Conservation (phyloP, 805 yeast genomes). For the Spathaspora passalidarum region DNA sequence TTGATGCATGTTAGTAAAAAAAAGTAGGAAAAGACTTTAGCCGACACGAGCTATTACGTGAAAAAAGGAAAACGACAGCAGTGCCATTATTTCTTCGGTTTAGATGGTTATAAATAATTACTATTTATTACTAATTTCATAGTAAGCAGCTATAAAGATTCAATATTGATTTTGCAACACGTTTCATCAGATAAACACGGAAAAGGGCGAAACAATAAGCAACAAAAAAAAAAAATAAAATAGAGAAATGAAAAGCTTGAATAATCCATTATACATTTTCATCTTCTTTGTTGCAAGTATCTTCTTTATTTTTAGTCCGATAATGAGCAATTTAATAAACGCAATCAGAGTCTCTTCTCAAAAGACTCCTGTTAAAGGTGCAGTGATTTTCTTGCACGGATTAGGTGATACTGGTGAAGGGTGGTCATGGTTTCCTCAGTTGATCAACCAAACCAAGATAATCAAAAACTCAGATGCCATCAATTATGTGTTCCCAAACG, state of each 20-base stretch:
- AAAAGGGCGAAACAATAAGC: background rate
- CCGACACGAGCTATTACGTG: no score
- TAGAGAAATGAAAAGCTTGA: background rate
- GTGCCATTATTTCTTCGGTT: no score
- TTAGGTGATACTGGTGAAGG: slow-evolving; percentile 90
- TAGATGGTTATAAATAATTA: no score
- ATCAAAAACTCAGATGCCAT: slow-evolving; percentile 46
- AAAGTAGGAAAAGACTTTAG: no score
- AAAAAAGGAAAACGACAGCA: no score
- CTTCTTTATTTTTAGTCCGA: background rate
- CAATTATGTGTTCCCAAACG: slow-evolving; percentile 86
- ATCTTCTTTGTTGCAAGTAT: no score
- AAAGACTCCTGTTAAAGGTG: slow-evolving; percentile 38
- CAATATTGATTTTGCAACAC: no score
- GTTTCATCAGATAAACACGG: no score
- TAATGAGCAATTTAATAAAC: slow-evolving; percentile 2
- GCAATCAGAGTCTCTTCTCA: slow-evolving; percentile 20
- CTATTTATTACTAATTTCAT: no score
- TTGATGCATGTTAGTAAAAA: no score
- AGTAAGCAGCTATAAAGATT: no score
- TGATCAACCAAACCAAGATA: slow-evolving; percentile 43
- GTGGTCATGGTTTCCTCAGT: slow-evolving; percentile 78
- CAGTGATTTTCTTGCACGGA: slow-evolving; percentile 82
- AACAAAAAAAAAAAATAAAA: background rate
- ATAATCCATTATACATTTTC: no score